Evolutionary conservation across 768 basidiomycete genomes (phyloP).

Genomic region (Dioszegia aurantiaca): DNA sequence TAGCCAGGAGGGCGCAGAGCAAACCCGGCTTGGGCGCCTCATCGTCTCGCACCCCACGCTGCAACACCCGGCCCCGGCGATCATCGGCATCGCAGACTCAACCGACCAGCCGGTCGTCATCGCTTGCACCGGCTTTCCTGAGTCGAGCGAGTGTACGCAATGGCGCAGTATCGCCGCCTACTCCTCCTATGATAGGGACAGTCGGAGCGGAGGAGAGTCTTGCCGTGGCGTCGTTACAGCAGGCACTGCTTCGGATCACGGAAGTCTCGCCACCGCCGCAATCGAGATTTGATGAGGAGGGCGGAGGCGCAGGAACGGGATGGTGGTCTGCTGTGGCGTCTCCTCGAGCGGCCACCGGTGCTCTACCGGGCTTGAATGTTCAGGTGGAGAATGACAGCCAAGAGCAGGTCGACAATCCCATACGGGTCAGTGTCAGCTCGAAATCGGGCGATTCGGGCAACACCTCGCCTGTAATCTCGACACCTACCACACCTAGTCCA

Average conservation of each 20-base stretch:
- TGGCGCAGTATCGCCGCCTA: neutral
- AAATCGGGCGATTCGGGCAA: neutral
- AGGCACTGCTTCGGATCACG: conserved; percentile 8
- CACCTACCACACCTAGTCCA: conserved; percentile 2
- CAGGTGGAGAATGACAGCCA: no score
- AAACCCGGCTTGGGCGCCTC: neutral
- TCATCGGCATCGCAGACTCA: neutral
- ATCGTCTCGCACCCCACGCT: neutral
- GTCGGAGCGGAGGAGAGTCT: conserved; percentile 2
- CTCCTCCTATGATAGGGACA: neutral
- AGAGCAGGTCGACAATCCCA: neutral
- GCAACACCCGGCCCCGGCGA: neutral
- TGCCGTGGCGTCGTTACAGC: conserved; percentile 10
- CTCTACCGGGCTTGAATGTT: neutral
- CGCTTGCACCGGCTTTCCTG: neutral
- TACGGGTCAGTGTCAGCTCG: neutral
- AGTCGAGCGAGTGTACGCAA: neutral
- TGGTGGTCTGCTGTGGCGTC: neutral
- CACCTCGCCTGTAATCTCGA: neutral
- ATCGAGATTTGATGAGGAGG: neutral
- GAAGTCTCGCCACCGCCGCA: neutral
- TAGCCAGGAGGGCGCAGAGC: neutral
- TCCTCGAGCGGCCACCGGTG: neutral
- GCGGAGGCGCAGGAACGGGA: neutral
- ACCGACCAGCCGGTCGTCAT: neutral